Evolutionary conservation across 139 green algal genomes (phyloP).

Genomic region (Chlorella vulgaris): DNA sequence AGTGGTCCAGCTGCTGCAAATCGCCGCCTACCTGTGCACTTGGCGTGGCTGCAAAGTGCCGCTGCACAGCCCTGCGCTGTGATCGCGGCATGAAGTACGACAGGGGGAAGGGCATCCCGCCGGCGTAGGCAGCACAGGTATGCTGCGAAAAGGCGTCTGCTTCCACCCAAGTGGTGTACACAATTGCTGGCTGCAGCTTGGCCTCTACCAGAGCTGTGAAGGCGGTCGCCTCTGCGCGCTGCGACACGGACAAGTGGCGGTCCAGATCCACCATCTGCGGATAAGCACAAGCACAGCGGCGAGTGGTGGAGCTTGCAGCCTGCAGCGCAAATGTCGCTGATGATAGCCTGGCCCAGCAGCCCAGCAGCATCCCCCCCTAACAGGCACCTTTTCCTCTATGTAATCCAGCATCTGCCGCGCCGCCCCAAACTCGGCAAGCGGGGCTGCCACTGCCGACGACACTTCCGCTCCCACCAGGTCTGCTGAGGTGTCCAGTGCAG

Average conservation of each 20-base stretch:
- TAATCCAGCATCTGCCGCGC: constrained; percentile 15
- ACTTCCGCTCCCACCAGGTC: constrained; percentile 8
- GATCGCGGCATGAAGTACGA: not conserved
- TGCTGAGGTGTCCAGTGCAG: constrained; percentile 26
- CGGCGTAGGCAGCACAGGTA: constrained; percentile 23
- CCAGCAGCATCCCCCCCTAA: not conserved
- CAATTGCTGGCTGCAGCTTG: constrained; percentile 28
- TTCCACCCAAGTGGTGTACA: constrained; percentile 40
- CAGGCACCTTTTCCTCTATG: constrained; percentile 9
- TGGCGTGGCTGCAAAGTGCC: not conserved
- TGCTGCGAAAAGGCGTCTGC: constrained; percentile 16
- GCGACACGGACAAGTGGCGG: not conserved
- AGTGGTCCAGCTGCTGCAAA: not conserved
- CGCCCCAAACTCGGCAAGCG: constrained; percentile 13
- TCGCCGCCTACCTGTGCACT: not conserved
- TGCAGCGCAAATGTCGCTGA: not conserved
- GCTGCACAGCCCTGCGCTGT: not conserved
- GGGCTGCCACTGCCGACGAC: not conserved
- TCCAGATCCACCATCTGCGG: constrained; percentile 19
- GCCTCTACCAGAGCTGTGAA: constrained; percentile 31
- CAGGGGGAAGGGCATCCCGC: constrained; percentile 29
- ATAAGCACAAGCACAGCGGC: not conserved
- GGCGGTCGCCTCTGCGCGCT: constrained; percentile 21
- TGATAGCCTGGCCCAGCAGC: not conserved
- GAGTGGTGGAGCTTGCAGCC: not conserved